Evolutionary conservation across 257 asterid genomes (phyloP), one percentile per base, ranked within the genome.

Genomic region (Rubia yunnanensis): DNA sequence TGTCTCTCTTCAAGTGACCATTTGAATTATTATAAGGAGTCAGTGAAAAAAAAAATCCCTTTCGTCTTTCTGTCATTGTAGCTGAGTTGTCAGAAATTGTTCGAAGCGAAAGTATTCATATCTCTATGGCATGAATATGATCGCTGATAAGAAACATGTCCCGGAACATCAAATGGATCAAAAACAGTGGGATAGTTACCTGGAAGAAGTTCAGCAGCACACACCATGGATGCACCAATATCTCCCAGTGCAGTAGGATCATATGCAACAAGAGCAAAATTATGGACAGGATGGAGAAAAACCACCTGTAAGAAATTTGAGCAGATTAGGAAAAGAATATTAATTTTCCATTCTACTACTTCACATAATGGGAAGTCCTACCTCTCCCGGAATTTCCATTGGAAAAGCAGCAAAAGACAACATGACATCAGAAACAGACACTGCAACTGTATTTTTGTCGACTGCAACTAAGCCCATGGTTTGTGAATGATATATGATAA

Each of bases 381-480:
- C 99, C 96, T 94, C 97, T 70, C 96, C 99, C 34, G 95, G 90
- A 73, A 94, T 94, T 84, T 94, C 99, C 74, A 94, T 88, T 41
- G 99, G 99, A 79, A 88, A 94, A 65, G 97, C 99, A 76, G 99
- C 99, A 68, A 94, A 94, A 56, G 99, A 94, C 68, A 94, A 85
- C 99, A 94, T 90, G 72, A 94, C 87, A 74, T 94, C 99, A 68
- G 99, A 94, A 60, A 85, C 95, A 6, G 99, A 78, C 48, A 94
- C 94, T 54, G 97, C 97, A 64, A 94, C 97, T 49, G 99, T 94
- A 70, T 94, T 94, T 78, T 90, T 94, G 78, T 94, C 99, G 79
- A 94, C 95, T 66, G 85, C 99, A 64, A 86, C 96, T 83, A 94
- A 73, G 63, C 99, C 99, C 92, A 94, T 78, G 49, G 81, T 86